These are phyloP conservation scores for Penicillium dipodomyicola DNA, from an alignment of 495 filamentous ascomycete species.

Conservation along the genomic window DNA sequence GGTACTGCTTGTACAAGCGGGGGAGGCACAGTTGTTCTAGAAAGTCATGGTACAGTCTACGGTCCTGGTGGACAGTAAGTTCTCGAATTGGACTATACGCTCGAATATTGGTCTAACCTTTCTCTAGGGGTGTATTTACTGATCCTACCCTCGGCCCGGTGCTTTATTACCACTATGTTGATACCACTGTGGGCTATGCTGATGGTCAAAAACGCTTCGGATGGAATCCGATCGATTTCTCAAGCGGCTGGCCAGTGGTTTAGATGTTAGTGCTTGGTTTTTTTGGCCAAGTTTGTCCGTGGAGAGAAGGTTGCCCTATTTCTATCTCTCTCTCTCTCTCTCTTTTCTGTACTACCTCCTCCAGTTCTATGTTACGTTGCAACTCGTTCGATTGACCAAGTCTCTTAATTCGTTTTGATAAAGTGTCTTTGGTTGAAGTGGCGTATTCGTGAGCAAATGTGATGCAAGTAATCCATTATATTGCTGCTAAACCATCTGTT, in stretches of 20 bases:
- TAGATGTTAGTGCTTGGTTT: slow-evolving; percentile 10
- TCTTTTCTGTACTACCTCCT: too few relatives aligned
- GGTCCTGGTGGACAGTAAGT: slow-evolving; percentile 69
- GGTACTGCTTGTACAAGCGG: slow-evolving; percentile 56
- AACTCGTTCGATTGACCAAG: too few relatives aligned
- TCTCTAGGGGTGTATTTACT: slow-evolving; percentile 44
- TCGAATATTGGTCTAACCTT: slow-evolving; percentile 10
- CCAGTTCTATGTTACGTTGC: too few relatives aligned
- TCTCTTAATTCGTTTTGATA: too few relatives aligned
- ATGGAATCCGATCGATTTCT: slow-evolving; percentile 64
- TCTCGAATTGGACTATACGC: not conserved
- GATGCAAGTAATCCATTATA: too few relatives aligned
- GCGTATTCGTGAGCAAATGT: too few relatives aligned
- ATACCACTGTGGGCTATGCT: slow-evolving; percentile 62
- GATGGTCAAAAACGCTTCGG: slow-evolving; percentile 67
- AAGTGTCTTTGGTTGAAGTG: too few relatives aligned
- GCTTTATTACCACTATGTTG: slow-evolving; percentile 71
- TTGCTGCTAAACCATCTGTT: too few relatives aligned
- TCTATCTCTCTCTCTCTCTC: too few relatives aligned
- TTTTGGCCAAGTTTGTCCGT: too few relatives aligned
- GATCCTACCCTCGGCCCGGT: slow-evolving; percentile 51
- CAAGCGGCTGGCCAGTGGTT: slow-evolving; percentile 64
- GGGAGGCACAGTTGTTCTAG: slow-evolving; percentile 65
- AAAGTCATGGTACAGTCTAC: slow-evolving; percentile 63
- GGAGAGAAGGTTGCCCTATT: too few relatives aligned